Evolutionary conservation across 2,329 filamentous ascomycete species (phyloP), one percentile per base, ranked within the genome.

Genomic region (Hymenoscyphus infarciens): DNA sequence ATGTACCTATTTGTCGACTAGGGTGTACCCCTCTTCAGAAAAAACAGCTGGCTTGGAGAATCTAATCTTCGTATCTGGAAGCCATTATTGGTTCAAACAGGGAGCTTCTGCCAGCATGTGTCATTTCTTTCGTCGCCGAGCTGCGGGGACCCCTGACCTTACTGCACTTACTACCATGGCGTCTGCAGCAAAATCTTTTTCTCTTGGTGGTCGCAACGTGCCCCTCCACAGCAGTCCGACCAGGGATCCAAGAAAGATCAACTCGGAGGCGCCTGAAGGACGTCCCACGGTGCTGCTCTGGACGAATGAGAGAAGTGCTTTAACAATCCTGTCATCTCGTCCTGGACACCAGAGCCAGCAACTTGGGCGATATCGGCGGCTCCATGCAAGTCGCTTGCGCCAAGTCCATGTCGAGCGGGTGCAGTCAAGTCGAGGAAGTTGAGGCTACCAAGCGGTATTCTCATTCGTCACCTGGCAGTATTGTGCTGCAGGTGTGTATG

Each of bases 81-180:
- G 38, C 19, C 5, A 2, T 64, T 57, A 67, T 67, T 69, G 66
- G 67, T 10, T 22, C 19, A 13, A 13, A 35, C 22, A 42, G 22
- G 29, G 19, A 62, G 61, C 61, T 62, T 42, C 38, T 58, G 13
- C 56, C 27, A 54, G 25, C 56, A 62, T 69, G 67, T 67, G 66
- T 67, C 66, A 67, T 66, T 67, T 63, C 27, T 57, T 56, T 63
- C 52, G 62, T 56, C 57, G 56, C 56, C 57, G 22, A 15, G 57
- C 45, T 64, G 67, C 66, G 66, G 66, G 66, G 67, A 64, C 55
- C 64, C 66, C 62, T 66, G 67, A 57, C 10, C 33, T 52, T 63
- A n/a, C n/a, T n/a, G n/a, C n/a, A n/a, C n/a, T n/a, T n/a, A n/a
- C n/a, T n/a, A 38, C 49, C 54, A 59, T 31, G 55, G 56, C 63